Conservation (phyloP, 2,329 filamentous ascomycete species). For the Coniochaeta sp. region DNA sequence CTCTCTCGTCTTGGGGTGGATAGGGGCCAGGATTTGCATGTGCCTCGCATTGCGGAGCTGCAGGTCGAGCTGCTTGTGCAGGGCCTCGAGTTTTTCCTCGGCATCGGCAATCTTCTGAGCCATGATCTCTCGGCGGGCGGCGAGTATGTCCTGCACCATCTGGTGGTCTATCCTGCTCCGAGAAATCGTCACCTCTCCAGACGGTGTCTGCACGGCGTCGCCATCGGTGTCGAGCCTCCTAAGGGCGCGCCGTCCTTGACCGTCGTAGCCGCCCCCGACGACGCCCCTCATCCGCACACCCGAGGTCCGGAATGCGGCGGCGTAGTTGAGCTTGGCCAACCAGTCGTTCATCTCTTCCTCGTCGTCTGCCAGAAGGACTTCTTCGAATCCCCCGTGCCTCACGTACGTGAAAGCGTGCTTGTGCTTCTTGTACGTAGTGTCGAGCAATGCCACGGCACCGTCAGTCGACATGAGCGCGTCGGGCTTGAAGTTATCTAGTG, state of each 20-base stretch:
- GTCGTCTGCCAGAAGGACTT: conserved; percentile 83
- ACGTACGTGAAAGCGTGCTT: conserved; percentile 94
- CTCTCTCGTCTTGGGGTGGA: conserved; percentile 85
- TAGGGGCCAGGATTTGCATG: conserved; percentile 78
- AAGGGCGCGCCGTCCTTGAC: conserved; percentile 66
- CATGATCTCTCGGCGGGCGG: conserved; percentile 77
- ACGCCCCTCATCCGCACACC: conserved; percentile 87
- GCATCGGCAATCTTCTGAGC: conserved; percentile 74
- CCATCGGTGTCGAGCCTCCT: conserved; percentile 61
- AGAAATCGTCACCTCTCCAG: conserved; percentile 66
- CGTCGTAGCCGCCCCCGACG: conserved; percentile 77
- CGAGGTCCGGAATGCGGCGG: conserved; percentile 85
- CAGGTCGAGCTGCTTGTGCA: conserved; percentile 72
- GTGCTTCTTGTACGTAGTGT: conserved; percentile 85
- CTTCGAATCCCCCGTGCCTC: conserved; percentile 77
- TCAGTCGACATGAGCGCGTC: conserved; percentile 91
- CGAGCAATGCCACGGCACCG: conserved; percentile 80
- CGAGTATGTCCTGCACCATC: conserved; percentile 79
- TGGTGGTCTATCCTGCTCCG: conserved; percentile 70
- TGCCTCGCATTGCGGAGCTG: conserved; percentile 87
- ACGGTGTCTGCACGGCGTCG: conserved; percentile 59
- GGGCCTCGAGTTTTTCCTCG: conserved; percentile 66
- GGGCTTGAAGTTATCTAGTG: conserved; percentile 85
- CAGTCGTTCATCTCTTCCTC: conserved; percentile 94
- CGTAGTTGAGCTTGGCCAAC: conserved; percentile 93